Evolutionary conservation across 2,329 filamentous ascomycete species (phyloP).

Genomic region (Chaetomium sp.): DNA sequence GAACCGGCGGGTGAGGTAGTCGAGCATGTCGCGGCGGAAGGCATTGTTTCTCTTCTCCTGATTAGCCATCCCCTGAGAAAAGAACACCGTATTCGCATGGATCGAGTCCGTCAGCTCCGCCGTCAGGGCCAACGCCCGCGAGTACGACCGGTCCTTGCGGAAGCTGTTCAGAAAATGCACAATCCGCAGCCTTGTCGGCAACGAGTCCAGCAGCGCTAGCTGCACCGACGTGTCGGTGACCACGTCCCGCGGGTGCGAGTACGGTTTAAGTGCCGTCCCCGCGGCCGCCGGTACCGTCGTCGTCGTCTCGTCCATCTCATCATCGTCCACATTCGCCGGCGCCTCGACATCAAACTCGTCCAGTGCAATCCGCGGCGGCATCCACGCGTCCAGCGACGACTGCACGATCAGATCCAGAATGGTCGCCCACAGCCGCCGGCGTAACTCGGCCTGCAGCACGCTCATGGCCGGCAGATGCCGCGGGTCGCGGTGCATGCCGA

Average conservation of each 20-base stretch:
- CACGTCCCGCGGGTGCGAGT: slow-evolving; percentile 20
- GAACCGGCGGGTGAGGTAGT: slow-evolving; percentile 48
- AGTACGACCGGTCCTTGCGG: slow-evolving; percentile 30
- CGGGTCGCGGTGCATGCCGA: slow-evolving; percentile 40
- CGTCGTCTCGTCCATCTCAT: slow-evolving; percentile 19
- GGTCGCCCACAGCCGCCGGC: slow-evolving; percentile 38
- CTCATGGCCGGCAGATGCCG: slow-evolving; percentile 32
- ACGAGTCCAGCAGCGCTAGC: slow-evolving; percentile 30
- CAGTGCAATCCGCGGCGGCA: slow-evolving; percentile 34
- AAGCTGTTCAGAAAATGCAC: slow-evolving; percentile 32
- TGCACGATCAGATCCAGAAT: slow-evolving; percentile 36
- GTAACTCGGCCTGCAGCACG: slow-evolving; percentile 32
- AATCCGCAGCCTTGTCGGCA: slow-evolving; percentile 32
- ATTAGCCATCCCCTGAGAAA: slow-evolving; percentile 1
- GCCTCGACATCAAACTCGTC: slow-evolving; percentile 36
- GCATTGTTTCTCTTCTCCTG: slow-evolving; percentile 27
- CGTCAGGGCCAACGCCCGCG: slow-evolving; percentile 30
- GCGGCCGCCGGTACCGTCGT: slow-evolving; percentile 6
- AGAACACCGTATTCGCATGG: neutral
- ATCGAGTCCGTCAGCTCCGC: slow-evolving; percentile 27
- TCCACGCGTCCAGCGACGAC: slow-evolving; percentile 33
- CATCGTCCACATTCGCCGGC: slow-evolving; percentile 33
- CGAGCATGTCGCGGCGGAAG: slow-evolving; percentile 39
- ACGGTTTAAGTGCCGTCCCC: no score
- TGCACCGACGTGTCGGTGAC: slow-evolving; percentile 33